Base-by-base conservation (phyloP, 495 filamentous ascomycete genomes). In the Penicillium psychrofluorescens region DNA sequence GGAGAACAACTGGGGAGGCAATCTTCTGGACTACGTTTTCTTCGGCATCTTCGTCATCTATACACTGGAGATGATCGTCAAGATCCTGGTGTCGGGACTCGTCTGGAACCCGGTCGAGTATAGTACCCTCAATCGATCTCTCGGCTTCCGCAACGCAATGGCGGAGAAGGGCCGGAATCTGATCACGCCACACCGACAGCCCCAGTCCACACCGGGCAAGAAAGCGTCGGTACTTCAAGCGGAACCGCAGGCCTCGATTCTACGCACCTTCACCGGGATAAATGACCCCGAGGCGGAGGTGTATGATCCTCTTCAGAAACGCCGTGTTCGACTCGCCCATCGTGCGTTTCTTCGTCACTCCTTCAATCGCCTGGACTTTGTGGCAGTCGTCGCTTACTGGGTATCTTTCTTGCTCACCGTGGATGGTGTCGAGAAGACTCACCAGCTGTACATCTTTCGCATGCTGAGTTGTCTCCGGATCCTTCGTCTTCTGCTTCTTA, bases 301-400 rank as follows among this genome's bases (percentile, higher is more conserved):
- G 33, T 74, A 72, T 12, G 78, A 79, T 35, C 72, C 82, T 41
- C 77, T 89, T 39, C 86, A 95, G 49, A 86, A 88, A 56, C 85
- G 88, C 56, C 85, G 91, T 40, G 66, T 83, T 43, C 79, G 90
- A 41, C 77, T 99, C 43, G 92, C 92, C 29, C 82, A 90, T 45
- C 82, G 92, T 44, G 92, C 92, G 5, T 97, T 95, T 61, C 72
- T 99, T 40, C 82, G 92, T 28, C 92, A 99, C 56, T 85, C 85
- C 8, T 97, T 97, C 69, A 97, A 96, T 61, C 79, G 92, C 43
- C 74, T 97, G 4, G 92, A 99, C 62, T 96, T 97, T 66, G 67
- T 99, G 30, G 94, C 92, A 5, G 84, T 99, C n/a, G 74, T 91
- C n/a, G 83, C 90, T 6, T 97, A 86, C 63, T 99, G 92, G 92